phyloP scores from a whole-genome alignment of 2,329 filamentous ascomycete genomes.

The Juglanconis juglandina region DNA sequence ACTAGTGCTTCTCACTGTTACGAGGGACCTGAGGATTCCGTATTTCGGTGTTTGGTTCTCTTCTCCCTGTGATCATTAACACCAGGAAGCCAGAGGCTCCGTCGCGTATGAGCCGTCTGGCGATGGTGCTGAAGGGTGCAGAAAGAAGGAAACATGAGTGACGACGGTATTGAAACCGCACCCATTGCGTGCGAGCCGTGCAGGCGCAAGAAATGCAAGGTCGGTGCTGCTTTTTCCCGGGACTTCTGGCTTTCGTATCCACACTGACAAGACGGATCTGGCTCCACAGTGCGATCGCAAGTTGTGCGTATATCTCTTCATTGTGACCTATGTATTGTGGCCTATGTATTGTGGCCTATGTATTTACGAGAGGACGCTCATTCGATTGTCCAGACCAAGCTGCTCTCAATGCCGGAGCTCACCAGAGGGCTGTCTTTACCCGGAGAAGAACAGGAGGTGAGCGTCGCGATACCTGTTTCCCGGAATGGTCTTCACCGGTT shows the following conservation, averaged over 20 bases:
- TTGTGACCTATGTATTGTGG: not conserved
- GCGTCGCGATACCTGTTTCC: not conserved
- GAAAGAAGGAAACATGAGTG: conserved; percentile 6
- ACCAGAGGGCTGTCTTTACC: conserved; percentile 6
- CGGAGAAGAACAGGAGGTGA: conserved; percentile 11
- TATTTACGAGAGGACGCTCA: not conserved
- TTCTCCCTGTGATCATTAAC: too few relatives aligned
- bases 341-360: not conserved
- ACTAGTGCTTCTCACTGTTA: too few relatives aligned
- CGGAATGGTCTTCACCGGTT: not conserved
- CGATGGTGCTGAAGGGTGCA: not conserved
- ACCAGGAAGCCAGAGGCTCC: too few relatives aligned
- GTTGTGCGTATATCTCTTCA: conserved; percentile 3
- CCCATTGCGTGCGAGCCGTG: conserved; percentile 15
- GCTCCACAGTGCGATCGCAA: conserved; percentile 16
- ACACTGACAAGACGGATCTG: conserved; percentile 1
- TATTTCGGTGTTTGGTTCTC: too few relatives aligned
- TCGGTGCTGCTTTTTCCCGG: conserved; percentile 14
- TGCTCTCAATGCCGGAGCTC: conserved; percentile 12
- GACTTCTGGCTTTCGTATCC: not conserved
- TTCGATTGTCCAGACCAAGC: not conserved
- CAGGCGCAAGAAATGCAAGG: conserved; percentile 17
- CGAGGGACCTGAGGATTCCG: too few relatives aligned
- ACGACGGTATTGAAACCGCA: conserved; percentile 4
- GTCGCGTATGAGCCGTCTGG: too few relatives aligned